Percentiles rank a stretch among this genome's conserved stretches.
phyloP scores from a whole-genome alignment of 1,284 basidiomycete genomes.

The Exobasidium cylindrosporum region DNA sequence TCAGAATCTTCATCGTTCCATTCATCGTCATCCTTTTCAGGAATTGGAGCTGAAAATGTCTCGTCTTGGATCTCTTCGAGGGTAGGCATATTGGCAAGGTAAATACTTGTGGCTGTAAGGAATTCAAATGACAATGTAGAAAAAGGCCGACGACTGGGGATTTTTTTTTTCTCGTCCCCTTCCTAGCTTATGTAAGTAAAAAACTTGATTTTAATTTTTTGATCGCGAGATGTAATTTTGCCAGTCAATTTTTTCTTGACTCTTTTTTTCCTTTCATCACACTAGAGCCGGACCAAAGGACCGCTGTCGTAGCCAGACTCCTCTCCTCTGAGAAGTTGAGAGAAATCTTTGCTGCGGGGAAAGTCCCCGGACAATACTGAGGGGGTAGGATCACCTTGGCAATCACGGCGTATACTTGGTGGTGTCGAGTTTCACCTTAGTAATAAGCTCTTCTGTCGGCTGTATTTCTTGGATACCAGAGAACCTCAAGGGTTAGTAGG shows the following conservation, averaged over 20 bases:
- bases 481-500: neutral
- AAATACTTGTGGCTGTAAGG: no score
- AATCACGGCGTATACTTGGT: neutral
- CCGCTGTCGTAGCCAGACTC: conserved; percentile 12
- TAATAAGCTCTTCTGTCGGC: no score
- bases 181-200: no score
- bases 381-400: no score
- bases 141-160: no score
- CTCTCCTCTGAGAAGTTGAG: neutral
- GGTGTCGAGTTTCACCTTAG: neutral
- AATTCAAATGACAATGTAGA: no score
- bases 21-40: conserved; percentile 13
- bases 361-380: conserved; percentile 9
- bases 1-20: conserved; percentile 16
- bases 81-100: conserved; percentile 14
- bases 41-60: neutral
- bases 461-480: neutral
- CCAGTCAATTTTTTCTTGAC: neutral
- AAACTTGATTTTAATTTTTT: no score
- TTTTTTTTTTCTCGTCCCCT: no score
- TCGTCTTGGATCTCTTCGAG: conserved; percentile 18
- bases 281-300: conserved; percentile 12
- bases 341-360: conserved; percentile 6
- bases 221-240: neutral
- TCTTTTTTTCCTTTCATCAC: neutral